Percentiles rank a stretch among this genome's conserved stretches.
phyloP scores from a whole-genome alignment of 2,329 filamentous ascomycete species.

The Pseudogymnoascus sp. region DNA sequence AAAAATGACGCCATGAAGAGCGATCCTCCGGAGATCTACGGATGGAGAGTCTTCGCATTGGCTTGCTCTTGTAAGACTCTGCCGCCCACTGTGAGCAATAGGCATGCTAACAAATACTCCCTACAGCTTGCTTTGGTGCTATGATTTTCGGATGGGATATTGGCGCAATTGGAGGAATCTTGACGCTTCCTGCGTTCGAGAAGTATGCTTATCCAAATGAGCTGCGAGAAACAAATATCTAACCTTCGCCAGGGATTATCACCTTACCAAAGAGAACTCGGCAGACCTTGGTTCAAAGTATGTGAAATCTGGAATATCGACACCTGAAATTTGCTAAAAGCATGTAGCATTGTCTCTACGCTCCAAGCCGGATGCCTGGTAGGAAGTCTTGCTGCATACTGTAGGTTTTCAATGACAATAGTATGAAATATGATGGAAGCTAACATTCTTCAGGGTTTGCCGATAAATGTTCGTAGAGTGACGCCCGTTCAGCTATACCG shows the following conservation, averaged over 20 bases:
- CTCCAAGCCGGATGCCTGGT: constrained; percentile 62
- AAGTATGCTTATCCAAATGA: constrained; percentile 30
- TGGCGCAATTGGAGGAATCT: constrained; percentile 66
- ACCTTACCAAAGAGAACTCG: constrained; percentile 19
- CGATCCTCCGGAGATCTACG: constrained; percentile 60
- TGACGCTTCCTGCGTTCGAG: constrained; percentile 59
- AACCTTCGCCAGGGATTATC: constrained; percentile 32
- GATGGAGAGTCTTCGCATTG: constrained; percentile 58
- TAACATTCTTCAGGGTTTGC: constrained; percentile 20
- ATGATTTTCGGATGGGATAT: constrained; percentile 60
- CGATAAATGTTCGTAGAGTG: constrained; percentile 24
- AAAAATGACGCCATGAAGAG: constrained; percentile 62
- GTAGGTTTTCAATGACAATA: constrained; percentile 11
- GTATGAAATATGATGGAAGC: background rate
- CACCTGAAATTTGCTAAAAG: background rate
- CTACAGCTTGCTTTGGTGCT: constrained; percentile 56
- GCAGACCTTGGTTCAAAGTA: background rate
- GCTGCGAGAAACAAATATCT: constrained; percentile 34
- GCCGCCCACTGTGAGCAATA: background rate
- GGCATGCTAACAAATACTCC: background rate
- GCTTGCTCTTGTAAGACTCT: constrained; percentile 43
- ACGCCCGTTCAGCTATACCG: background rate
- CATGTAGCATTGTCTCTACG: constrained; percentile 51
- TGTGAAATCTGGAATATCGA: background rate
- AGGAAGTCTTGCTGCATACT: constrained; percentile 45